Conservation (phyloP, 2,329 filamentous ascomycete species). For the Paecilomyces niveus region DNA sequence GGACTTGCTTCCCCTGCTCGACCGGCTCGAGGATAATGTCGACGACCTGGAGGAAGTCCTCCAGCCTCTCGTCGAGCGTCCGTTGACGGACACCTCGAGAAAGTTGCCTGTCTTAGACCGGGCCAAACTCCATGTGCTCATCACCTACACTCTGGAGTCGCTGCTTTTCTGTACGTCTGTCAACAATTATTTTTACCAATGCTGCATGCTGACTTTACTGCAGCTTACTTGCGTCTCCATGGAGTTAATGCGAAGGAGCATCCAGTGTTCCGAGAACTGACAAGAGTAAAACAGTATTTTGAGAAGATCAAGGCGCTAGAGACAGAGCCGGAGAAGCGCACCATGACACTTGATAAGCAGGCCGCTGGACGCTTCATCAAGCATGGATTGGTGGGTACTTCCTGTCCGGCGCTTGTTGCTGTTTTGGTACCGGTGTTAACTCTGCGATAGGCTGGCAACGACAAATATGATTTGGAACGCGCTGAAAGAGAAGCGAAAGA, state of each 20-base stretch:
- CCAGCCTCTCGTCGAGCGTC: conserved; percentile 61
- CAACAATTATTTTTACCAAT: background rate
- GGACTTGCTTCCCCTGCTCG: conserved; percentile 61
- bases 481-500: conserved; percentile 46
- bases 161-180: conserved; percentile 66
- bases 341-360: conserved; percentile 60
- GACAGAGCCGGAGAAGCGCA: conserved; percentile 50
- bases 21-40: conserved; percentile 69
- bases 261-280: conserved; percentile 76
- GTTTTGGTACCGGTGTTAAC: conserved; percentile 3
- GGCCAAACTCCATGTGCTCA: conserved; percentile 84
- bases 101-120: conserved; percentile 89
- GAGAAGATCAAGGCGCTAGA: conserved; percentile 80
- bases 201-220: conserved; percentile 6
- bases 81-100: conserved; percentile 60
- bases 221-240: conserved; percentile 70
- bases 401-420: background rate
- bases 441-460: conserved; percentile 36
- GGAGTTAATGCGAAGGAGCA: conserved; percentile 77
- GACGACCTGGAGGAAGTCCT: conserved; percentile 70
- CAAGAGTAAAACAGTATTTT: conserved; percentile 84
- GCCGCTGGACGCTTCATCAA: conserved; percentile 78
- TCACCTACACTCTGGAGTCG: conserved; percentile 84
- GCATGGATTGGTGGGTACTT: conserved; percentile 59
- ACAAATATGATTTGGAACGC: conserved; percentile 44